Conservation (phyloP, 352 stramenopile species). For the Phytophthora ramorum region DNA sequence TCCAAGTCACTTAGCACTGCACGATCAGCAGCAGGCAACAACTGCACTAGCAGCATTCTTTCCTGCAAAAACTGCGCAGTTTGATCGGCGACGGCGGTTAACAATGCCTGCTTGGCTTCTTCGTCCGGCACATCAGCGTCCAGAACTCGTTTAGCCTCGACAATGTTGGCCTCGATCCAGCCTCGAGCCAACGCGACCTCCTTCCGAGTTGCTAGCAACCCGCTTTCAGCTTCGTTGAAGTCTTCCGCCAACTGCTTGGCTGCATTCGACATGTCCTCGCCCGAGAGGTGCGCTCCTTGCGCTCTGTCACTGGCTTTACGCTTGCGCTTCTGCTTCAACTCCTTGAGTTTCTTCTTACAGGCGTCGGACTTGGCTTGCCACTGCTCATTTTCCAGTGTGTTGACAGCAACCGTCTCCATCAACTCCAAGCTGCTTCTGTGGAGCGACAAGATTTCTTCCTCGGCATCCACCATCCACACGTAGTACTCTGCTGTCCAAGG, state of each 20-base stretch:
- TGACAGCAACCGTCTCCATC: slow-evolving; percentile 44
- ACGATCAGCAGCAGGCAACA: slow-evolving; percentile 42
- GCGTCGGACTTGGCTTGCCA: slow-evolving; percentile 49
- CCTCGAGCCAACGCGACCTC: slow-evolving; percentile 50
- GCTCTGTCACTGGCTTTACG: slow-evolving; percentile 33
- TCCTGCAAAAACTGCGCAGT: slow-evolving; percentile 37
- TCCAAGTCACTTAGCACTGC: slow-evolving; percentile 45
- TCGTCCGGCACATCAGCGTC: slow-evolving; percentile 36
- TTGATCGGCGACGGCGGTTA: slow-evolving; percentile 38
- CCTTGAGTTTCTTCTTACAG: slow-evolving; percentile 63
- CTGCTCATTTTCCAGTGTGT: slow-evolving; percentile 43
- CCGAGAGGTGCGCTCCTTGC: slow-evolving; percentile 12
- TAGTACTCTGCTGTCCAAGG: slow-evolving; percentile 81
- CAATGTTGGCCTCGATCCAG: slow-evolving; percentile 52
- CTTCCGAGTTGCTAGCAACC: slow-evolving; percentile 41
- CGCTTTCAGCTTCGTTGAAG: slow-evolving; percentile 57
- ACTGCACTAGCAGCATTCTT: slow-evolving; percentile 38
- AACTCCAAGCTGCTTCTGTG: slow-evolving; percentile 46
- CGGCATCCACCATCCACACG: slow-evolving; percentile 57
- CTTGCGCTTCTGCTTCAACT: slow-evolving; percentile 53
- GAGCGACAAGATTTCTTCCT: slow-evolving; percentile 63
- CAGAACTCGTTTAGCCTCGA: slow-evolving; percentile 52
- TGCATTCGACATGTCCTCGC: slow-evolving; percentile 33
- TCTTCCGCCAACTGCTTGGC: slow-evolving; percentile 62
- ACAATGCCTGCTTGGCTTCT: slow-evolving; percentile 30